Evolutionary conservation across 768 basidiomycete genomes (phyloP).

Genomic region (Coprinellus micaceus): DNA sequence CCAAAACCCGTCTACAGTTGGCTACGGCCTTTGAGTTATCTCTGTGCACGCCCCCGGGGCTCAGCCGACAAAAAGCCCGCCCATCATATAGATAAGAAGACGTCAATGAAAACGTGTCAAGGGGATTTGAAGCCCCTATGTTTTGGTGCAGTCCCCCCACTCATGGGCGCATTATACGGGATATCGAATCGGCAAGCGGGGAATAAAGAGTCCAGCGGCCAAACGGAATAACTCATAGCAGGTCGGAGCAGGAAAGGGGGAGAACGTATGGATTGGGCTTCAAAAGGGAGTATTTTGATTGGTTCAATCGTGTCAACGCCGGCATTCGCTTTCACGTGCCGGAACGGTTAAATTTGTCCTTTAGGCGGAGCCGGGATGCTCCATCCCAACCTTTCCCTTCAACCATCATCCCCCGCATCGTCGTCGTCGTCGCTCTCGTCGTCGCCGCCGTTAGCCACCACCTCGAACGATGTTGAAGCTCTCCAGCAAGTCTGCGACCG

Average conservation of each 20-base stretch:
- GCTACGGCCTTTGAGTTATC: too few relatives aligned
- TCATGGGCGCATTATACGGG: too few relatives aligned
- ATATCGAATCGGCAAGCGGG: too few relatives aligned
- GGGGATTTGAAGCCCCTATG: too few relatives aligned
- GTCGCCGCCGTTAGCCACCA: constrained; percentile 31
- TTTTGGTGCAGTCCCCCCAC: too few relatives aligned
- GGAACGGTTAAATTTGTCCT: constrained; percentile 37
- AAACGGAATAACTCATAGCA: background rate
- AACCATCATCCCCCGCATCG: constrained; percentile 22
- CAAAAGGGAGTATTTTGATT: background rate
- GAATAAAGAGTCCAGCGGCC: background rate
- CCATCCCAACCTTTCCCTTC: constrained; percentile 33
- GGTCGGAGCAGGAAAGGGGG: background rate
- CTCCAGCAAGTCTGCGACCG: constrained; percentile 50
- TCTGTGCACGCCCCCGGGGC: too few relatives aligned
- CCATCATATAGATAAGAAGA: too few relatives aligned
- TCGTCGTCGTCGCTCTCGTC: constrained; percentile 21
- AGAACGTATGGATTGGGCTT: background rate
- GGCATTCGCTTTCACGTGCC: constrained; percentile 35
- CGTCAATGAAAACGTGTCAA: too few relatives aligned
- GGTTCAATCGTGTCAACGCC: background rate
- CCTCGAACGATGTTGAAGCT: constrained; percentile 60
- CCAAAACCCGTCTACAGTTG: too few relatives aligned
- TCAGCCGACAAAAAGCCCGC: too few relatives aligned
- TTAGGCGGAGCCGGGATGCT: constrained; percentile 13